These are phyloP conservation scores for Clohesyomyces aquaticus DNA, from an alignment of 495 filamentous ascomycete species.

Conservation along the genomic window DNA sequence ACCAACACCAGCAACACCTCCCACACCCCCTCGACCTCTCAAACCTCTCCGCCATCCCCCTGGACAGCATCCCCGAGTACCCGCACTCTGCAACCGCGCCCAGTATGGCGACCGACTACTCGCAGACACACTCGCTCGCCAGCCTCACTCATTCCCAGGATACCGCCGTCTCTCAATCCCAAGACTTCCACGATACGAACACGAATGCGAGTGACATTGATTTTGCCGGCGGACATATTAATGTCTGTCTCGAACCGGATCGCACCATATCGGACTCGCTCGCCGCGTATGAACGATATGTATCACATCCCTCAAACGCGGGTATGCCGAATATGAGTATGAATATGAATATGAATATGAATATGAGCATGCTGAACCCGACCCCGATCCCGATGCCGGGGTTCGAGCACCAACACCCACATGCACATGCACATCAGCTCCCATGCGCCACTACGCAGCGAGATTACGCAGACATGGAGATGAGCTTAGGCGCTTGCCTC, in stretches of 20 bases:
- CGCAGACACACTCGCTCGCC: conserved; percentile 20
- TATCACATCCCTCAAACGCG: not conserved
- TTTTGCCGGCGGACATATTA: conserved; percentile 37
- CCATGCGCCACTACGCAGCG: no score
- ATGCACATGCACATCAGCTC: no score
- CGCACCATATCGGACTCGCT: conserved; percentile 29
- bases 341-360: no score
- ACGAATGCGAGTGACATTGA: no score
- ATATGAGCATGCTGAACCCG: no score
- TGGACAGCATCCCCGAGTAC: conserved; percentile 25
- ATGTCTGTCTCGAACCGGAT: conserved; percentile 35
- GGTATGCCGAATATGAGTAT: no score
- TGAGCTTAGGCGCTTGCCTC: no score
- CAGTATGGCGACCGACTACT: conserved; percentile 30
- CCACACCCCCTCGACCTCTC: conserved; percentile 34
- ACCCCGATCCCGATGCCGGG: no score
- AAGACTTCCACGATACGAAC: conserved; percentile 23
- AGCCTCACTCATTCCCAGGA: conserved; percentile 27
- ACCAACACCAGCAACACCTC: no score
- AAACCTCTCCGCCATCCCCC: conserved; percentile 14
- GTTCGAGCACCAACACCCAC: no score
- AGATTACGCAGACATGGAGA: no score
- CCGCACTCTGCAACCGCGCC: conserved; percentile 22
- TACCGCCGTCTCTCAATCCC: conserved; percentile 5
- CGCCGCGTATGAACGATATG: conserved; percentile 11